Evolutionary conservation across 331 rosid species (phyloP), one percentile per base, ranked within the genome.

Genomic region (Pyrus hybrid): DNA sequence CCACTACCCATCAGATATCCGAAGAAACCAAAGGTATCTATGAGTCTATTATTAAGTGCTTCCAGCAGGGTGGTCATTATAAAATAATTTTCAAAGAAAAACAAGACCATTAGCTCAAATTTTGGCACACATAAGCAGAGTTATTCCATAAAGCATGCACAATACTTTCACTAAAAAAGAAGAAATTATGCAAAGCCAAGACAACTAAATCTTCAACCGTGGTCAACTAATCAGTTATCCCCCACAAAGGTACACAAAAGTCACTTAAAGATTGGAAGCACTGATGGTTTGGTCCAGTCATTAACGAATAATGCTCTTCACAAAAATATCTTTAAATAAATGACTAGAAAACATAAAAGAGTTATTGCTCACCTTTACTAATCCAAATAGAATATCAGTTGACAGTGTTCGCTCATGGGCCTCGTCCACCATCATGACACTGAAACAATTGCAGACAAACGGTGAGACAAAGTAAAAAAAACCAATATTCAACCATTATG

Each of bases 361-460:
- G 14, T 63, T 79, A 67, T 32, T 4, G 56, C 93, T 83, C 76
- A 91, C 97, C 90, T 94, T 94, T 58, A 94, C 99, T 69, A 94
- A 82, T 62, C 96, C 99, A 87, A 94, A 94, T 71, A 94, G 85
- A 67, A 94, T 89, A 86, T 94, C 97, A 53, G 99, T 94, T 72
- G 97, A 94, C 69, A 94, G 94, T 75, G 99, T 94, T 73, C 99
- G 89, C 86, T 94, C 99, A 70, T 94, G 99, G 85, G 97, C 99
- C 92, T 94, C 99, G 76, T 94, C 99, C 90, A 94, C 96, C 99
- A 94, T 94, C 79, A 92, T 89, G 80, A 94, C 97, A 87, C 99
- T 94, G 79, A 80, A 80, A 76, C 29, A 74, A 76, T 80, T 68
- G 74, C 68, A 78, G 70, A 80, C 53, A 76, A 56, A 63, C 66